phyloP scores from a whole-genome alignment of 495 filamentous ascomycete genomes.

The Penicillium silybi region DNA sequence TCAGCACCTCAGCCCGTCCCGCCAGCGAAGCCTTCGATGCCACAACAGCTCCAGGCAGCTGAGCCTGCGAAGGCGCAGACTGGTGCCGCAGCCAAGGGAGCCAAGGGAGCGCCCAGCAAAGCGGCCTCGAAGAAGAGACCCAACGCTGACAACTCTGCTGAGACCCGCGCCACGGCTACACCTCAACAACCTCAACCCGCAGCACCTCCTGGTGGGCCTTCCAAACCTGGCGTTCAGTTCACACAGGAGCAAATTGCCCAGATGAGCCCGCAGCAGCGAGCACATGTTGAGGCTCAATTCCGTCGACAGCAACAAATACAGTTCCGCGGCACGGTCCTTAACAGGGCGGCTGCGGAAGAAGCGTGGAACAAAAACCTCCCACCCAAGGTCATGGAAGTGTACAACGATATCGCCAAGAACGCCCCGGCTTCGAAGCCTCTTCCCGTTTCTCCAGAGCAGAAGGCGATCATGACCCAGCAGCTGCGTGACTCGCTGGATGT shows the following conservation, averaged over 20 bases:
- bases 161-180: slow-evolving; percentile 39
- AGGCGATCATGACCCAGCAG: slow-evolving; percentile 44
- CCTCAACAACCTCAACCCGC: slow-evolving; percentile 32
- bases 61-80: slow-evolving; percentile 19
- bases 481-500: slow-evolving; percentile 40
- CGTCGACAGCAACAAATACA: slow-evolving; percentile 31
- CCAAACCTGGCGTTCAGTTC: slow-evolving; percentile 32
- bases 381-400: slow-evolving; percentile 35
- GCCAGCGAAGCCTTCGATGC: slow-evolving; percentile 24
- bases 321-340: slow-evolving; percentile 22
- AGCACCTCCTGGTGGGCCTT: slow-evolving; percentile 23
- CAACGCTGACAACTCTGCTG: slow-evolving; percentile 59
- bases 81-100: slow-evolving; percentile 20
- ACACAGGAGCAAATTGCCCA: slow-evolving; percentile 50
- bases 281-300: slow-evolving; percentile 36
- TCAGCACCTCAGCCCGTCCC: slow-evolving; percentile 19
- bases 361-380: slow-evolving; percentile 36
- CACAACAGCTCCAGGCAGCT: slow-evolving; percentile 18
- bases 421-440: slow-evolving; percentile 27
- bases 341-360: slow-evolving; percentile 33
- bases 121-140: slow-evolving; percentile 52
- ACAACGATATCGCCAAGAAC: slow-evolving; percentile 36
- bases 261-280: slow-evolving; percentile 49
- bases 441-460: slow-evolving; percentile 40
- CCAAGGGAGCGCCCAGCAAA: slow-evolving; percentile 29